Evolutionary conservation across 805 yeast genomes (phyloP), one percentile per base, ranked within the genome.

Genomic region (Barnettozyma populi): DNA sequence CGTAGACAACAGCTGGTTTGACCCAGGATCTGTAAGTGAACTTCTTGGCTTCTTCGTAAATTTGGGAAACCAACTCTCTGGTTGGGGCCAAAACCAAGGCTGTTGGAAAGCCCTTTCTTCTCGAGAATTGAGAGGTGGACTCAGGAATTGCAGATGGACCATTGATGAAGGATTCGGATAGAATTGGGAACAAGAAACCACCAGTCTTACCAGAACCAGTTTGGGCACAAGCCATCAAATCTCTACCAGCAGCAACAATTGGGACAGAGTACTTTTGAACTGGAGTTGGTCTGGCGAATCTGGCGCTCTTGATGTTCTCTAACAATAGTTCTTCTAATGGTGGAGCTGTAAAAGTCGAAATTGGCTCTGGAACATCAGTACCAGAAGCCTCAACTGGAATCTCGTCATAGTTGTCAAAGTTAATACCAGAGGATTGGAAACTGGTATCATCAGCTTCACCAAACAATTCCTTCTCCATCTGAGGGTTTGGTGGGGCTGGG

Each of bases 201-300:
- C 98, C 99, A 66, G 99, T 94, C 76, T 94, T 94, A 80, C 99
- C 99, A 50, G 98, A 90, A 84, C 96, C 96, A 59, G 96, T 88
- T 76, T 89, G 96, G 51, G 96, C 96, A 80, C 96, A 89, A 34
- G 96, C 96, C 96, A 88, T 89, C 72, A 88, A 78, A 71, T 88
- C 96, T 72, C 96, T 81, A 62, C 90, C 89, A 51, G 75, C 81
- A 51, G 92, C 88, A 56, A 89, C 92, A 56, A 89, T 88, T 57
- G 96, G 96, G 55, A 89, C 85, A 40, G 96, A 89, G 76, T 88
- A 88, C 72, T 89, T 89, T 69, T 88, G 96, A 49, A 88, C 96
- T 44, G 96, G 99, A 32, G 99, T 94, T 65, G 99, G 99, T 71
- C 79, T 89, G 55, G 87, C 81, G 76, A 92, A 94, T 70, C 96